Evolutionary conservation across 352 stramenopile species (phyloP).

Genomic region (Pseudoperonospora humuli): DNA sequence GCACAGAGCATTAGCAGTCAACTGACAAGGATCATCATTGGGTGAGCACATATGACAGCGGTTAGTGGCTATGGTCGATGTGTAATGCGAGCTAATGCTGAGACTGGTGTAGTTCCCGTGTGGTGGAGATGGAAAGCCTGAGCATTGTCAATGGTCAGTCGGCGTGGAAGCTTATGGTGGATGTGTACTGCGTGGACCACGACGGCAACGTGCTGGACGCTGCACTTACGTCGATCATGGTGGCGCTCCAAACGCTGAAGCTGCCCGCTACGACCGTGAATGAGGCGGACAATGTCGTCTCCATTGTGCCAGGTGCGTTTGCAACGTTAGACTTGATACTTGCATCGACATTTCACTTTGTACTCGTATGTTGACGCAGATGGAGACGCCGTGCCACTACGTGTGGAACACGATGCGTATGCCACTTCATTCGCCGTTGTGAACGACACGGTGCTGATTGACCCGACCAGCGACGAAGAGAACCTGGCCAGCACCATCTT

Average conservation of each 20-base stretch:
- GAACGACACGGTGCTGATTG: constrained; percentile 46
- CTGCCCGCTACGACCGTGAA: constrained; percentile 57
- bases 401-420: constrained; percentile 51
- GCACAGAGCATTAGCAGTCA: constrained; percentile 72
- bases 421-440: constrained; percentile 62
- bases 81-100: not conserved
- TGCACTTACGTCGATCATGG: constrained; percentile 60
- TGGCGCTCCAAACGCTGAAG: constrained; percentile 51
- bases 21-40: constrained; percentile 59
- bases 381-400: constrained; percentile 36
- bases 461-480: constrained; percentile 71
- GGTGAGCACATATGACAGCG: constrained; percentile 20
- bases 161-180: constrained; percentile 76
- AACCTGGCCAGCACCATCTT: constrained; percentile 46
- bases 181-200: constrained; percentile 75
- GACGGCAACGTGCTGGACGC: constrained; percentile 77
- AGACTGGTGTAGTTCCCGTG: constrained; percentile 36
- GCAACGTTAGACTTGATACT: not conserved
- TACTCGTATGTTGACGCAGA: constrained; percentile 22
- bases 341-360: not conserved
- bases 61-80: not conserved
- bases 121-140: constrained; percentile 71
- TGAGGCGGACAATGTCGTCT: constrained; percentile 62
- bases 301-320: constrained; percentile 42
- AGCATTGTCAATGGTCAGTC: constrained; percentile 68